Base-by-base conservation (phyloP, 164 flowering plant species). In the Platanus orientalis region DNA sequence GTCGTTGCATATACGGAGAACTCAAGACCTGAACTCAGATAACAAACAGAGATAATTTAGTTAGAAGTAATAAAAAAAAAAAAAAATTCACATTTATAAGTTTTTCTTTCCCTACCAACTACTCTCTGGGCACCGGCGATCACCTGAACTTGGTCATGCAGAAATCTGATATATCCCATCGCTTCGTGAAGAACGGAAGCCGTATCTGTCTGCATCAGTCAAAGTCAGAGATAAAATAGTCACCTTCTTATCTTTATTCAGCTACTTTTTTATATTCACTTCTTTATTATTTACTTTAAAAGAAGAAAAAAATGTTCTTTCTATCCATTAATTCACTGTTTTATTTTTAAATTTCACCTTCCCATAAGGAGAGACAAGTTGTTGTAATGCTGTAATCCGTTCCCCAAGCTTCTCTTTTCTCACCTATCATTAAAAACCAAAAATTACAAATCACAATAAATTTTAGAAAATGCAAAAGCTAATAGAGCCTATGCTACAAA, bases 161-260 rank as follows among this genome's bases (percentile, higher is more conserved):
- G 80, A 66, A 92, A 92, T 58, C 75, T 86, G 78, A 89, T 92
- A 39, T 92, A 89, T 14, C 95, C 92, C 81, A 78, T 84, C 21
- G 96, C 93, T 75, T 92, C 98, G 45, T 88, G 96, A 59, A 92
- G 86, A 58, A 92, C 96, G 0, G 95, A 88, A 17, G 98, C 95
- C 4, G 98, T 86, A 70, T 92, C 98, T 1, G 95, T 86, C 98
- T 92, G 91, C 69, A 72, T 23, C 48, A 61, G 69, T 51, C 64
- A 67, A 62, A 72, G 58, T 61, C 63, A 71, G 68, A 24, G 2
- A 19, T 16, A 49, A n/a, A n/a, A n/a, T n/a, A n/a, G n/a, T n/a
- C n/a, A n/a, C n/a, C n/a, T n/a, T n/a, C n/a, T n/a, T n/a, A n/a
- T n/a, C n/a, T n/a, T n/a, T n/a, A n/a, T n/a, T n/a, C n/a, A n/a